phyloP scores from a whole-genome alignment of 2,329 filamentous ascomycete genomes.

The Hysterium pulicare region DNA sequence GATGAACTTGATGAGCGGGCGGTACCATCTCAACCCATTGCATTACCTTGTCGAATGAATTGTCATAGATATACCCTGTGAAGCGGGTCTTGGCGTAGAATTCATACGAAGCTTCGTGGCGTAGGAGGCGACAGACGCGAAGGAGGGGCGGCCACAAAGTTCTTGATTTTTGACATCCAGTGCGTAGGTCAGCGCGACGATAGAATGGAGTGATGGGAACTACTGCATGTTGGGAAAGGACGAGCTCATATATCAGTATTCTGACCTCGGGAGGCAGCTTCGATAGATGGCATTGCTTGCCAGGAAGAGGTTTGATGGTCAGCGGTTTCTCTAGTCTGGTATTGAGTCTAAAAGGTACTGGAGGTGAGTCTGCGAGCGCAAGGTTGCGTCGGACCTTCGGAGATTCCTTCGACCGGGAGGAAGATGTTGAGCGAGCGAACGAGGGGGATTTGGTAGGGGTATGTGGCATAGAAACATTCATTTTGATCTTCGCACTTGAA shows the following conservation, averaged over 20 bases:
- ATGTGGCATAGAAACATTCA: too few relatives aligned
- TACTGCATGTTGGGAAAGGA: background rate
- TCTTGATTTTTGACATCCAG: background rate
- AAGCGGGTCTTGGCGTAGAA: constrained; percentile 22
- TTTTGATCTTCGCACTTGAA: too few relatives aligned
- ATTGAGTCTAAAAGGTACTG: too few relatives aligned
- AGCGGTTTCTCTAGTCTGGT: too few relatives aligned
- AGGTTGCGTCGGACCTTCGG: too few relatives aligned
- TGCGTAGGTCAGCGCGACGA: background rate
- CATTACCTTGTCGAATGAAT: constrained; percentile 14
- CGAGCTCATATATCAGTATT: background rate
- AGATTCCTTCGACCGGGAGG: too few relatives aligned
- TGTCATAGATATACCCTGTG: constrained; percentile 12
- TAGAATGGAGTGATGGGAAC: background rate
- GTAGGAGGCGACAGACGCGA: constrained; percentile 20
- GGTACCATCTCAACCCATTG: constrained; percentile 17
- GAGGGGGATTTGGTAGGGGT: too few relatives aligned
- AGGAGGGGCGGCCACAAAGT: constrained; percentile 12
- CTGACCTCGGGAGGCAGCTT: constrained; percentile 1
- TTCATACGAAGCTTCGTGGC: constrained; percentile 25
- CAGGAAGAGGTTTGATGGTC: background rate
- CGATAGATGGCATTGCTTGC: background rate
- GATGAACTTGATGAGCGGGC: constrained; percentile 12
- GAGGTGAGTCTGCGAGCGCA: too few relatives aligned
- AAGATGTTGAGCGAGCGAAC: too few relatives aligned